Evolutionary conservation across 1,139 yeast genomes (phyloP), one percentile per base, ranked within the genome.

Genomic region (Arxiozyma bovina): DNA sequence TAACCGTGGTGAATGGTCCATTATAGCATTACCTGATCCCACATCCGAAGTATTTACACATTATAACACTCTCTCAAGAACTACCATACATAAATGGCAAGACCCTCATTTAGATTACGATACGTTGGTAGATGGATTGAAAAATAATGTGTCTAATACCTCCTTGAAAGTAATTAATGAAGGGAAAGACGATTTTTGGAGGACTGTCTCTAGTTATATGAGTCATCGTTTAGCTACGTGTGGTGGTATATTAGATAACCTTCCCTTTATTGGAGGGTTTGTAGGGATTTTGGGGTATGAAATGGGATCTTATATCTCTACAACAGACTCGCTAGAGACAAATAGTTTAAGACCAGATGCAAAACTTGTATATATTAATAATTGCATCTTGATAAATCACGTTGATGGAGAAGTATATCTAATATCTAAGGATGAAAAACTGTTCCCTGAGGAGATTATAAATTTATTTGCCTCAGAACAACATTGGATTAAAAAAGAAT

Each of bases 231-330:
- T 21, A 22, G 43, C 20, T 4, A 4, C 8, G 6, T 38, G 30
- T 5, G 25, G 22, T 46, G 23, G 22, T 6, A 27, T 34, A 38
- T 34, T 46, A 25, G 40, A 21, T 38, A 22, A 63, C 1, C 72
- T 86, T 46, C 96, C 96, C 1, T 94, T 94, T 65, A 74, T 83
- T 56, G 99, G 99, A 23, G 99, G 99, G 0, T 76, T 86, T 42
- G 73, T 90, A 58, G 99, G 99, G 1, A 74, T 87, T 49, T 70
- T 93, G 15, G 85, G 96, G 0, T 93, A 93, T 66, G 99, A 93
- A 67, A 90, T 86, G 70, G 91, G 93, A 0, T 78, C 77, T 42
- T 40, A 69, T 70, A 50, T 74, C 68, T 38, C 61, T 76, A 52
- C 70, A 70, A 48, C 65, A 60, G 44, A 51, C 63, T 4, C 40